Conservation (phyloP, 2,329 filamentous ascomycete genomes). For the Pseudogymnoascus sp. region DNA sequence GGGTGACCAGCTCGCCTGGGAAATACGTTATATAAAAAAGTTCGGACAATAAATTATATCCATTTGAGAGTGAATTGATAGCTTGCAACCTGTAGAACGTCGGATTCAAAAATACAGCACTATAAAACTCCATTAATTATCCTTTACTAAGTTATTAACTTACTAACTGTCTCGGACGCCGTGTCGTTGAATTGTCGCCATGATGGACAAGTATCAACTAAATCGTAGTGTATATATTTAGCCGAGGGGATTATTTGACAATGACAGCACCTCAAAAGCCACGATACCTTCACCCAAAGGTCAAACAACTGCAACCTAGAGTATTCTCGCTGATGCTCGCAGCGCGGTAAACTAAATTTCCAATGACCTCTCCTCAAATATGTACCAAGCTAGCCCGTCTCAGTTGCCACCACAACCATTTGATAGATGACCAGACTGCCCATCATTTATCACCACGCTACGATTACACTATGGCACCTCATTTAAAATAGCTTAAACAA, state of each 20-base stretch:
- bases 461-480: neutral
- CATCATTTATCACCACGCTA: neutral
- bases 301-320: neutral
- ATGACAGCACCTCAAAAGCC: neutral
- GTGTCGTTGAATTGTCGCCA: neutral
- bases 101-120: neutral
- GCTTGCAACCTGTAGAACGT: neutral
- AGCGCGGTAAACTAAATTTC: neutral
- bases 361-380: neutral
- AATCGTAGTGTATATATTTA: neutral
- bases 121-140: neutral
- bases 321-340: neutral
- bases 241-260: neutral
- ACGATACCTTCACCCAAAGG: slow-evolving; percentile 4
- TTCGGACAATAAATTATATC: neutral
- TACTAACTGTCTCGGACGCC: neutral
- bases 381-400: neutral
- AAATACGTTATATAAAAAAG: too few relatives aligned
- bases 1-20: too few relatives aligned
- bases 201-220: neutral
- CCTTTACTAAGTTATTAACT: too few relatives aligned
- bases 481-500: slow-evolving; percentile 4
- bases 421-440: neutral
- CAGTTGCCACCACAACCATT: neutral
- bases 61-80: neutral